Base-by-base conservation (phyloP, 345 rosid species). In the Ceriops decandra region DNA sequence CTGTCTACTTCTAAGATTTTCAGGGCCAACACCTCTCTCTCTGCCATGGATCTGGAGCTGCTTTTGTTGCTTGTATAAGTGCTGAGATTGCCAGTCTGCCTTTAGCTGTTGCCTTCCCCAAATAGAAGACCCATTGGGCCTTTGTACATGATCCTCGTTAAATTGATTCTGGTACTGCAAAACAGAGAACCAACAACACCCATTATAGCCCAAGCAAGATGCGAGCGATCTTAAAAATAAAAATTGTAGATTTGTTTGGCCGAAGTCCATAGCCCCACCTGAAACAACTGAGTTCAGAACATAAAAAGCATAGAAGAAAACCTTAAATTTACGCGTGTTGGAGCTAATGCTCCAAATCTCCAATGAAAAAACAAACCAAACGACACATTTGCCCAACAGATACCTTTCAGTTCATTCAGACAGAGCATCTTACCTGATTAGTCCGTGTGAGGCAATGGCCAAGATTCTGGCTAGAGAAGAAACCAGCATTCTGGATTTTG, bases 31-130 rank as follows among this genome's bases (percentile, higher is more conserved):
- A 60, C 32, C 65, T 60, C 73, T 70, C 2, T 33, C 63, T 38
- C 74, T 77, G 70, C 52, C 72, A 49, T 71, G 83, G 65, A 81
- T 68, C 56, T 75, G 82, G 27, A 70, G 90, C 21, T 72, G 69
- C 0, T 64, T 74, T 21, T 70, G 75, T 1, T 54, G 79, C 7
- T 53, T 51, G 54, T 53, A 76, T 47, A 28, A 0, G 8, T 1
- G 17, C 36, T 17, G 57, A 22, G 33, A 6, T 16, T 46, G 51
- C 36, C 31, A 26, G 38, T 11, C 38, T 5, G 32, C 9, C 56
- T 68, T 68, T 22, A 13, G 21, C 35, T 57, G 68, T 35, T 68
- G 73, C 21, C 30, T 68, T 10, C 54, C 80, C 72, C 80, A 68
- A 26, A 70, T 27, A 15, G 72, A 67, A 60, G 57, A 46, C 42